These are phyloP conservation scores for Neurospora sp. DNA, from an alignment of 495 filamentous ascomycete genomes.

Conservation along the genomic window DNA sequence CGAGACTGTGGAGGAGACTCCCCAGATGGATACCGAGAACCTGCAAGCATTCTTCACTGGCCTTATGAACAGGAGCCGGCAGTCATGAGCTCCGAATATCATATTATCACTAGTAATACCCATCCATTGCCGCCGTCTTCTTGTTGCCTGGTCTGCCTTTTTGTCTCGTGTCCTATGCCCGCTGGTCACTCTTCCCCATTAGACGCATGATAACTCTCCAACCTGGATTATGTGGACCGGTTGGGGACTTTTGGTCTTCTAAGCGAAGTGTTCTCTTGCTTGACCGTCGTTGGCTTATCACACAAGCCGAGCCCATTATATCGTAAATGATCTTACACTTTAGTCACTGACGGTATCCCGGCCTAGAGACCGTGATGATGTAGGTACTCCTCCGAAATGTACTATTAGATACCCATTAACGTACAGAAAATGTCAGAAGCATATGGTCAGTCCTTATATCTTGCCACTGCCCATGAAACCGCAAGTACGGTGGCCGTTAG, in stretches of 20 bases:
- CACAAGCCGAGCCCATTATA: not conserved
- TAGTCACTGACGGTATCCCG: not conserved
- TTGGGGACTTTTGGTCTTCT: not conserved
- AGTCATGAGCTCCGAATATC: not conserved
- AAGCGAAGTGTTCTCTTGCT: not conserved
- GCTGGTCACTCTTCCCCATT: not conserved
- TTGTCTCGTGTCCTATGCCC: not conserved
- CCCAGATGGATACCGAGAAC: constrained; percentile 36
- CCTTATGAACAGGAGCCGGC: constrained; percentile 30
- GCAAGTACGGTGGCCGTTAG: not conserved
- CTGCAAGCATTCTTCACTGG: constrained; percentile 40
- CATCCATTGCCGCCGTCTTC: not conserved
- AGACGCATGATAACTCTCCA: not conserved
- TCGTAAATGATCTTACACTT: not conserved
- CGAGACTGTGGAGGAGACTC: constrained; percentile 21
- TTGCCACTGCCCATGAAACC: not conserved
- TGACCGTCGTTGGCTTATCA: not conserved
- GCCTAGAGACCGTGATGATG: not conserved
- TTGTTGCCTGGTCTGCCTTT: not conserved
- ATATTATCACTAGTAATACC: not conserved
- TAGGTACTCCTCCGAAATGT: not conserved
- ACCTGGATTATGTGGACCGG: not conserved
- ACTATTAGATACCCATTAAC: not conserved
- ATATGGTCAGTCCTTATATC: not conserved
- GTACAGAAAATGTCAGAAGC: not conserved